phyloP scores from a whole-genome alignment of 345 rosid species.

The Laguncularia racemosa region DNA sequence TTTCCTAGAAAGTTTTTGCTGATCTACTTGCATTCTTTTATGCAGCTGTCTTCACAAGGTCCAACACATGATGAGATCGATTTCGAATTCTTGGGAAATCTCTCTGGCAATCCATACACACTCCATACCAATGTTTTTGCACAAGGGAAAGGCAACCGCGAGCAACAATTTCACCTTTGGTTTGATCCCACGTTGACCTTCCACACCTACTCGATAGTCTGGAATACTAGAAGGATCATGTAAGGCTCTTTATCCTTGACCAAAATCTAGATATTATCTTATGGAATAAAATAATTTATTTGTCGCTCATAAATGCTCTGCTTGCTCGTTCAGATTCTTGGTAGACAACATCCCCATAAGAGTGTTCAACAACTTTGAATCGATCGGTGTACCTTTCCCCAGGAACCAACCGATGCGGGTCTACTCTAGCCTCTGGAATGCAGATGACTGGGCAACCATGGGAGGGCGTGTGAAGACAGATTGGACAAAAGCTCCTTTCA shows the following conservation, averaged over 20 bases:
- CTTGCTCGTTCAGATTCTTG: constrained; percentile 22
- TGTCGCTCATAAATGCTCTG: too few species aligned
- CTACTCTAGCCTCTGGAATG: constrained; percentile 37
- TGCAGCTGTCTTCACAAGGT: constrained; percentile 50
- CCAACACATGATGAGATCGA: constrained; percentile 57
- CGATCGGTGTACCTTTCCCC: constrained; percentile 51
- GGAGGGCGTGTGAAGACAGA: constrained; percentile 47
- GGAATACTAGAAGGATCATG: constrained; percentile 50
- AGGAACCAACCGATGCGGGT: constrained; percentile 45
- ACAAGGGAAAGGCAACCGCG: constrained; percentile 56
- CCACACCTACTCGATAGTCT: constrained; percentile 59
- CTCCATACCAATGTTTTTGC: constrained; percentile 54
- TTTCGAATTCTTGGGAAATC: constrained; percentile 64
- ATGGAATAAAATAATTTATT: too few species aligned
- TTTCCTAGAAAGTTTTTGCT: background rate
- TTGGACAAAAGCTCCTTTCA: constrained; percentile 53
- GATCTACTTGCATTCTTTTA: background rate
- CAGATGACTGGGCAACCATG: constrained; percentile 62
- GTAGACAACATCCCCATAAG: constrained; percentile 57
- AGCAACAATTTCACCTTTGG: constrained; percentile 62
- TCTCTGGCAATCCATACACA: constrained; percentile 47
- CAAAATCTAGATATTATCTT: too few species aligned
- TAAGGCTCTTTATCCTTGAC: constrained; percentile 8
- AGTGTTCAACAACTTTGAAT: constrained; percentile 64
- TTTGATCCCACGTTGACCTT: constrained; percentile 54